A percentile compares a stretch with the other conserved stretches of the same genome.
These are phyloP conservation scores for Guyanaporus albipodus DNA, from an alignment of 768 basidiomycete species.

Conservation along the genomic window DNA sequence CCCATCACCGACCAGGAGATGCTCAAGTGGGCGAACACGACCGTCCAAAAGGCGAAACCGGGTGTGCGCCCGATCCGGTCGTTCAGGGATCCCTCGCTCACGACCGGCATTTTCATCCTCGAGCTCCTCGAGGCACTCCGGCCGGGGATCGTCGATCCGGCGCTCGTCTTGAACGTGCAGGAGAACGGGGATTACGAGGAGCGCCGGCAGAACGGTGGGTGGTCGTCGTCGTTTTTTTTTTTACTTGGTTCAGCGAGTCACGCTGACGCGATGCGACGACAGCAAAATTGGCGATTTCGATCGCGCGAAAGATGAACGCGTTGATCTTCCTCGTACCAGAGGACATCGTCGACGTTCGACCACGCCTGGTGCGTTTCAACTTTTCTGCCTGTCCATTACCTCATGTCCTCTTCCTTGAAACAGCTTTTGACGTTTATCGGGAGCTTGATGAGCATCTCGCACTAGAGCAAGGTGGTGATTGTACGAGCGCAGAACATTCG, in stretches of 20 bases:
- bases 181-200: constrained; percentile 77
- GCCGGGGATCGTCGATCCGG: constrained; percentile 93
- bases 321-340: constrained; percentile 96
- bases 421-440: constrained; percentile 96
- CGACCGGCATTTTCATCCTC: constrained; percentile 89
- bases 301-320: constrained; percentile 96
- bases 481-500: no score
- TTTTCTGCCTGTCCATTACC: neutral
- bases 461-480: no score
- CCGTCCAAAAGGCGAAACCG: constrained; percentile 68
- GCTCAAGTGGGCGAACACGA: constrained; percentile 93
- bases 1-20: constrained; percentile 92
- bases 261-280: neutral
- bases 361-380: constrained; percentile 65
- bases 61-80: constrained; percentile 67
- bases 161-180: constrained; percentile 61
- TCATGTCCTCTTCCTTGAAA: neutral
- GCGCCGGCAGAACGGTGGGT: constrained; percentile 84
- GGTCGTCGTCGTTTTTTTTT: neutral
- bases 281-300: constrained; percentile 98
- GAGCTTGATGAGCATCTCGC: constrained; percentile 77
- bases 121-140: constrained; percentile 87
- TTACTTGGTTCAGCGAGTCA: neutral
- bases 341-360: constrained; percentile 92
- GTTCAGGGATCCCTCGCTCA: constrained; percentile 90